Evolutionary conservation across 768 basidiomycete genomes (phyloP).

Genomic region (Suillus cothurnatus): DNA sequence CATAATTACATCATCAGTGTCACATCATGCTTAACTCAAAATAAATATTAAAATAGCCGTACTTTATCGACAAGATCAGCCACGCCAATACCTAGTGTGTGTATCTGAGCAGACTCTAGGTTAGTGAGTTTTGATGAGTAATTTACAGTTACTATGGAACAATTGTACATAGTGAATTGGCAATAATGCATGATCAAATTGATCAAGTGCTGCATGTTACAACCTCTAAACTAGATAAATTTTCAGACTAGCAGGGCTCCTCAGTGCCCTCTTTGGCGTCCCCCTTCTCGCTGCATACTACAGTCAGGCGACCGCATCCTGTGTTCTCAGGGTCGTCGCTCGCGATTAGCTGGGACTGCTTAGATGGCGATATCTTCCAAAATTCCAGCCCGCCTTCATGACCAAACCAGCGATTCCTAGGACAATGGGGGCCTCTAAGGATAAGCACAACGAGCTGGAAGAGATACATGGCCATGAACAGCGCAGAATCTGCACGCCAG

Average conservation of each 20-base stretch:
- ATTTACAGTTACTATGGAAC: too few species aligned
- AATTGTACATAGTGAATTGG: too few species aligned
- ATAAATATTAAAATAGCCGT: too few species aligned
- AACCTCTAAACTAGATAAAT: too few species aligned
- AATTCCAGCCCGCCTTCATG: slow-evolving; percentile 53
- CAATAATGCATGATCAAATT: too few species aligned
- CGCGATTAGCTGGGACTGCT: neutral
- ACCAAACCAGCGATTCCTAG: slow-evolving; percentile 53
- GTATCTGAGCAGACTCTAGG: too few species aligned
- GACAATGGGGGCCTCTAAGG: slow-evolving; percentile 40
- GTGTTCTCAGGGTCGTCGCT: neutral
- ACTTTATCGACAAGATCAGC: too few species aligned
- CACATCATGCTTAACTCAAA: too few species aligned
- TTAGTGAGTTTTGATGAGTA: too few species aligned
- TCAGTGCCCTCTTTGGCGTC: neutral
- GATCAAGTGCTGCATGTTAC: too few species aligned
- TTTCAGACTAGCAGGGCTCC: neutral
- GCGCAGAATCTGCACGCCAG: slow-evolving; percentile 36
- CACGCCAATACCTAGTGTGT: too few species aligned
- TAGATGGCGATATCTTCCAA: neutral
- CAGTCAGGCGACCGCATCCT: neutral
- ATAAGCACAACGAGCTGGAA: slow-evolving; percentile 37
- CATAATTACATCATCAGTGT: too few species aligned
- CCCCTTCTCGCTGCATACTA: neutral
- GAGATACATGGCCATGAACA: slow-evolving; percentile 39